Evolutionary conservation across 768 basidiomycete genomes (phyloP), one percentile per base, ranked within the genome.

Genomic region (Xanthoconium stramineum): DNA sequence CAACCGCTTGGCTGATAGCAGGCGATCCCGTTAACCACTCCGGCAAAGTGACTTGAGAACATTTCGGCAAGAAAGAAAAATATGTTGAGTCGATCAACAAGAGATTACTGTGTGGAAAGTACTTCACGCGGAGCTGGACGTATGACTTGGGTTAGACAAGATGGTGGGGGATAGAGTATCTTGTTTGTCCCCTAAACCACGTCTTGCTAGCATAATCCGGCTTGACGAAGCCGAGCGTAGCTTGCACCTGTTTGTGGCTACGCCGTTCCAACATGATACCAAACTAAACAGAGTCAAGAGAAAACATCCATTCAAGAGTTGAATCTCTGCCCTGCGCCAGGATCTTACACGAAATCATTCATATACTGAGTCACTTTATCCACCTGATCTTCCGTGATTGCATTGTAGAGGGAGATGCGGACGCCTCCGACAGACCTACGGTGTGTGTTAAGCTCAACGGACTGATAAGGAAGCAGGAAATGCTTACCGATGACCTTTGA

Each of bases 1-100:
- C 79, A 80, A 80, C 78, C 79, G 79, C 79, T 81, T 29, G 49
- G 61, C 70, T 69, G 50, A 44, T 86, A 85, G 83, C 84, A 85
- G 85, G 84, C 83, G 80, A 84, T 83, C 83, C 83, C 83, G 84
- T 89, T 90, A 89, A 91, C 88, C 88, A 90, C 89, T 91, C 88
- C 88, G 88, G 88, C 88, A 91, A 90, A 89, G 88, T 88, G 86
- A 88, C 86, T 56, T 65, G 0, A 2, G 2, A 12, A 12, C 0
- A 1, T 0, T 12, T 0, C 1, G 6, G 6, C 13, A 5, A 7
- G 13, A 45, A 15, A n/a, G 24, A 15, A 30, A 38, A 14, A 44
- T 29, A 28, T 15, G 28, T 13, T 6, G 33, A 35, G 24, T 24
- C 24, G 24, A 24, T 4, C 24, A 24, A 24, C 24, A 24, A 24